Evolutionary conservation across 2,329 filamentous ascomycete species (phyloP), one percentile per base, ranked within the genome.

Genomic region (Neurospora sp.): DNA sequence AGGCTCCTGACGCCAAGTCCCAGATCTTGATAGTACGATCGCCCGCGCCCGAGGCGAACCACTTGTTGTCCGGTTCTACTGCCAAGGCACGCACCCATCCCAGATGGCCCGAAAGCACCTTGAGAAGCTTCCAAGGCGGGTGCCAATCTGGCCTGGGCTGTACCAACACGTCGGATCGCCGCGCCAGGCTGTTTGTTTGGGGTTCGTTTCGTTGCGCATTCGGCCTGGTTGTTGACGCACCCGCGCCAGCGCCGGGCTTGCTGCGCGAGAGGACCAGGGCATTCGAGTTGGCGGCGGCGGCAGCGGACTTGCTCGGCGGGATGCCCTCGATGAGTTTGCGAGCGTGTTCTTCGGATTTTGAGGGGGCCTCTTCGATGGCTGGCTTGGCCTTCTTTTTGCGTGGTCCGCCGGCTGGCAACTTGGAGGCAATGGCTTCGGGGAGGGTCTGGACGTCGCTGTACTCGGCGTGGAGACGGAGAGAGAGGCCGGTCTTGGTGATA

Each of bases 11-110:
- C 19, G 93, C 96, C 73, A 99, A 81, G 81, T 99, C 95, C 95
- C 95, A 99, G 73, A 99, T 96, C 83, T 99, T 99, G 82, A 99
- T 97, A 1, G 95, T 98, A 68, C 96, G 86, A 79, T 99, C 96
- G 69, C 95, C 96, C 6, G 95, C 93, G 72, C 96, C 96, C 75
- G 92, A 96, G 23, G 93, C 96, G 79, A 99, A 99, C 93, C 94
- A 99, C 80, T 97, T 88, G 80, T 99, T 99, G 77, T 92, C 92
- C 1, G 96, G 96, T 80, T 99, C 96, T 67, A 98, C 92, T 0
- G 95, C 92, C 76, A 97, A 82, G 74, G 88, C 88, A 72, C 94
- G 87, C 73, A 99, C 96, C 96, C 96, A 99, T 36, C 96, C 96
- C 75, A 99, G 81, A 79, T 98, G 96, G 17, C 96, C 96, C 0